Base-by-base conservation (phyloP, 1,284 basidiomycete genomes). In the Sutorius eximius region DNA sequence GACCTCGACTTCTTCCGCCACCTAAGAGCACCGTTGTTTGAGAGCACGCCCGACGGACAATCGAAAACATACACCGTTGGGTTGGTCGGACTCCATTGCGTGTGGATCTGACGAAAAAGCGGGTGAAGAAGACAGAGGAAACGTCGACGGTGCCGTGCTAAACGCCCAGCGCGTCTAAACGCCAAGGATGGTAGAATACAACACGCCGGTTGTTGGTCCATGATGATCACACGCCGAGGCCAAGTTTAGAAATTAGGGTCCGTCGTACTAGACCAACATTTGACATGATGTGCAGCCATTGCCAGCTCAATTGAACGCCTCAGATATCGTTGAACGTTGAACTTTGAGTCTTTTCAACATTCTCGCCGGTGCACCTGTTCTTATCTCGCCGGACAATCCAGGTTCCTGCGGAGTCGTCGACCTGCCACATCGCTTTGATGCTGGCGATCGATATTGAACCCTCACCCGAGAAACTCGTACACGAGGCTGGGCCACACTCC, bases 1-100 rank as follows among this genome's bases (percentile, higher is more conserved):
- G 42, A 62, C 52, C 22, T 64, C 59, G 20, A 66, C 61, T 33
- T 63, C 62, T 20, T 55, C 22, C 24, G 34, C 16, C 30, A 10
- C 54, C 55, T 56, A 41, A 33, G 11, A 32, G 24, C 16, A 36
- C 5, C 22, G 15, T 3, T n/a, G 12, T 20, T 18, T 61, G 13
- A 54, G 55, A 44, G 33, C 2, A 38, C 8, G 10, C 29, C 18
- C n/a, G n/a, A 29, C 20, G 13, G 33, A 36, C 9, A 12, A 9
- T 22, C 16, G 3, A n/a, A 1, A 18, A 53, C 60, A 27, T 59
- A 59, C 59, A 1, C 36, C 11, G 41, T 32, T n/a, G 16, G 7
- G 9, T 10, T 42, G 3, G 12, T 44, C 37, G 13, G 16, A 5
- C 5, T 27, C 24, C 62, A 59, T 64, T 27, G 44, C 3, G 2